phyloP scores from a whole-genome alignment of 495 filamentous ascomycete species.

The Chaetomidium leptoderma region DNA sequence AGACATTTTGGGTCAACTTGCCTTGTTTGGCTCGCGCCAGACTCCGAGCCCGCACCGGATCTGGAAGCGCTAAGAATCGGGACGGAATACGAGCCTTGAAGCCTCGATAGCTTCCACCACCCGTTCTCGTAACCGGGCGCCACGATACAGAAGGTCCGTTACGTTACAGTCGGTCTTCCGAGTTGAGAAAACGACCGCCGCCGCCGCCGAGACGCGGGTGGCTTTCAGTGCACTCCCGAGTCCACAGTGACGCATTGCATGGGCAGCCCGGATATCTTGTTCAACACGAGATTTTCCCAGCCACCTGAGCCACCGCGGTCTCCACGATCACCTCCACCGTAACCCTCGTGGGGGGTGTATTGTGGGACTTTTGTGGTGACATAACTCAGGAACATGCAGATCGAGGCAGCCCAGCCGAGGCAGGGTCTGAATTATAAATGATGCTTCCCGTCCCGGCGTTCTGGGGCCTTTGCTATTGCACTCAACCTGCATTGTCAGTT shows the following conservation, averaged over 20 bases:
- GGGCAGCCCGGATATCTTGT: background rate
- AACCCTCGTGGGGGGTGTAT: no score
- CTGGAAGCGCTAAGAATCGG: background rate
- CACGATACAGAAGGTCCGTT: background rate
- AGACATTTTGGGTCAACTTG: background rate
- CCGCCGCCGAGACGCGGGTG: background rate
- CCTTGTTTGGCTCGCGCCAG: background rate
- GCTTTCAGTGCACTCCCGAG: no score
- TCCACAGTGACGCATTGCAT: no score
- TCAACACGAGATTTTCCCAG: conserved; percentile 1
- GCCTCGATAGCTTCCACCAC: background rate
- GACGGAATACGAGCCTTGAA: background rate
- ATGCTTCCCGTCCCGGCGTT: background rate
- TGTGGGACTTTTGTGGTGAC: background rate
- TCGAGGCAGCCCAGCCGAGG: conserved; percentile 6
- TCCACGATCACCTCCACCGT: background rate
- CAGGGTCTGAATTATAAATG: background rate
- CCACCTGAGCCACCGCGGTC: background rate
- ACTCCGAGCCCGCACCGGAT: background rate
- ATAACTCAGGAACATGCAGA: conserved; percentile 7
- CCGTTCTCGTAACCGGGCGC: background rate
- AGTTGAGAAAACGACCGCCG: background rate
- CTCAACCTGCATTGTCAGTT: background rate
- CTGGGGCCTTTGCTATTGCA: background rate
- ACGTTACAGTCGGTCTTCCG: background rate